Base-by-base conservation (phyloP, 2,329 filamentous ascomycete species). In the Monilinia polystroma region DNA sequence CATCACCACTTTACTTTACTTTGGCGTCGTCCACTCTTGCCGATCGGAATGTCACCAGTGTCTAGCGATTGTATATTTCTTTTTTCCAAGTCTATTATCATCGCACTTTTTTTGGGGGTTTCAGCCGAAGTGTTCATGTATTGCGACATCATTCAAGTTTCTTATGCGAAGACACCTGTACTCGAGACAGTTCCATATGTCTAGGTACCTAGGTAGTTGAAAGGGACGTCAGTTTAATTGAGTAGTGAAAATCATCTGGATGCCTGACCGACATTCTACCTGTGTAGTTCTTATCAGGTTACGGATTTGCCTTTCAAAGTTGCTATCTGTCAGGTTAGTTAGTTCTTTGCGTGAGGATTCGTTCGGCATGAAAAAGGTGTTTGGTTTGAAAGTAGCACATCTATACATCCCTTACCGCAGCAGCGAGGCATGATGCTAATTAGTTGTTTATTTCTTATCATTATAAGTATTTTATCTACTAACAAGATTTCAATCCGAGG, bases 21-120 rank as follows among this genome's bases (percentile, higher is more conserved):
- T 35, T 51, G 57, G 45, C 57, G 57, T 45, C 29, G 26, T 60
- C 45, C 45, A 60, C 14, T 20, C n/a, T 35, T 26, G 58, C 10
- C 7, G 32, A n/a, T 38, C 20, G 11, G 47, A 51, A 35, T 35
- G 32, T 35, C 32, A 7, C 26, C 1, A 11, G 32, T 29, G 45
- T 60, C 18, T 51, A 41, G 45, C 29, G 29, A n/a, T 38, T 26
- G 12, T 45, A 18, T 58, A 23, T 51, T 38, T 35, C 10, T 41
- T 41, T 41, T 11, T 41, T 41, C 45, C 10, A 20, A 60, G 12
- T 3, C 32, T 35, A 35, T 35, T 35, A 35, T 35, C 32, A 6
- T 32, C 32, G 32, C 6, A 6, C 18, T 20, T 11, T 11, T 49
- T 49, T 38, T 18, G 16, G 18, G 20, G 12, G 5, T 23, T 8